These are phyloP conservation scores for Kazachstania taianensis DNA, from an alignment of 805 yeast species.

Conservation along the genomic window DNA sequence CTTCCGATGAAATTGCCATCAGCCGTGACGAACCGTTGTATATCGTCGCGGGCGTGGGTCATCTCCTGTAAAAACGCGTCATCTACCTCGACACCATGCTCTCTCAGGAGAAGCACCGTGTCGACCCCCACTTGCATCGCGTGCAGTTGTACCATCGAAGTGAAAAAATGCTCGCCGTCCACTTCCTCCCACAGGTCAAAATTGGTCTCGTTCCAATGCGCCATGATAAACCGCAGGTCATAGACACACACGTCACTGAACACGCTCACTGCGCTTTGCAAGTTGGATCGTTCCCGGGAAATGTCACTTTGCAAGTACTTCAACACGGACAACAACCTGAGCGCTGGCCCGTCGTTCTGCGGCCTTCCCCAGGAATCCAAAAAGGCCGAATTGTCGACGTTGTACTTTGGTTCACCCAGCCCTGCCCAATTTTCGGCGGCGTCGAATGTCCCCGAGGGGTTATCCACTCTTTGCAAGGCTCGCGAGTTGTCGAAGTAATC, in stretches of 20 bases:
- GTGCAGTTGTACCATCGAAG: constrained; percentile 61
- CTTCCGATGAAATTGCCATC: constrained; percentile 31
- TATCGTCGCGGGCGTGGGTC: constrained; percentile 13
- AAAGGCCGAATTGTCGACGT: constrained; percentile 55
- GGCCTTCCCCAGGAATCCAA: constrained; percentile 83
- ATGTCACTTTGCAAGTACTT: constrained; percentile 39
- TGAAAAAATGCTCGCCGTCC: constrained; percentile 66
- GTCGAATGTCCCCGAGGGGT: constrained; percentile 49
- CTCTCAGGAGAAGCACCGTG: constrained; percentile 22
- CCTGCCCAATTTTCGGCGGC: constrained; percentile 42
- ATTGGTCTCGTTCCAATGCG: constrained; percentile 53
- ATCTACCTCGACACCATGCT: not conserved
- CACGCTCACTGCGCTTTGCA: constrained; percentile 6
- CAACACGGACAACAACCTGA: constrained; percentile 57
- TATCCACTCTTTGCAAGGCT: constrained; percentile 52
- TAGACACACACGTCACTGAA: constrained; percentile 36
- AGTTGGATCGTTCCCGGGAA: constrained; percentile 7
- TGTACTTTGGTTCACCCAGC: constrained; percentile 86
- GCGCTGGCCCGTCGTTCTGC: constrained; percentile 89
- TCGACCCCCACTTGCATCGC: constrained; percentile 51
- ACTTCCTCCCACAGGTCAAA: constrained; percentile 94
- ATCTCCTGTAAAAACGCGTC: constrained; percentile 6
- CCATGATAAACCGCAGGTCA: constrained; percentile 56
- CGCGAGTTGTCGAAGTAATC: constrained; percentile 54
- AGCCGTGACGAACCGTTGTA: constrained; percentile 17